These are phyloP conservation scores for Macrophomina pseudophaseolina DNA, from an alignment of 2,329 filamentous ascomycete genomes.

Conservation along the genomic window DNA sequence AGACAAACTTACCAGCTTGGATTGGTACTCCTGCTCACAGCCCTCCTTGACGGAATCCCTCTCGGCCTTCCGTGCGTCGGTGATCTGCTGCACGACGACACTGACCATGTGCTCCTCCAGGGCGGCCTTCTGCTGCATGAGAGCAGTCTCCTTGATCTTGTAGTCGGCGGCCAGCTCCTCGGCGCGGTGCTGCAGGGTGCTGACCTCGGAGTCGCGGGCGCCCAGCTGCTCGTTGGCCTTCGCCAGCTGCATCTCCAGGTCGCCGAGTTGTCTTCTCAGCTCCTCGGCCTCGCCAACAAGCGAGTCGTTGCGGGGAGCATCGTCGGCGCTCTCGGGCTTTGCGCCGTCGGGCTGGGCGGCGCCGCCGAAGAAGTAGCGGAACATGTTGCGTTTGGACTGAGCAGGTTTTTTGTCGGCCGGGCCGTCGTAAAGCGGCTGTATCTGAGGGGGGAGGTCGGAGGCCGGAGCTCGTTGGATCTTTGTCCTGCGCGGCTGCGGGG, in stretches of 20 bases:
- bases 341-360: conserved; percentile 2
- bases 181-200: conserved; percentile 38
- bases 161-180: conserved; percentile 29
- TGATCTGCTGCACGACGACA: conserved; percentile 48
- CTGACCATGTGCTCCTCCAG: conserved; percentile 50
- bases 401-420: conserved; percentile 29
- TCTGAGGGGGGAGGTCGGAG: conserved; percentile 34
- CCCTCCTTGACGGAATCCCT: conserved; percentile 42
- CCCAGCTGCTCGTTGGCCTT: conserved; percentile 41
- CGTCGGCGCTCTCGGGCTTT: conserved; percentile 28
- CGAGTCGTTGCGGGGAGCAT: conserved; percentile 16
- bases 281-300: conserved; percentile 20
- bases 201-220: conserved; percentile 35
- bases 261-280: conserved; percentile 24
- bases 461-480: conserved; percentile 7
- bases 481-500: background rate
- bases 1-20: conserved; percentile 34
- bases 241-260: conserved; percentile 35
- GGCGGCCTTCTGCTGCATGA: conserved; percentile 42
- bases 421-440: conserved; percentile 34
- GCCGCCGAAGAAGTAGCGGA: conserved; percentile 46
- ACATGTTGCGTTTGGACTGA: conserved; percentile 40
- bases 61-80: conserved; percentile 46
- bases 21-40: conserved; percentile 40
- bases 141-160: conserved; percentile 30